phyloP scores from a whole-genome alignment of 208 protist species.

The Tritrichomonas foetus region DNA sequence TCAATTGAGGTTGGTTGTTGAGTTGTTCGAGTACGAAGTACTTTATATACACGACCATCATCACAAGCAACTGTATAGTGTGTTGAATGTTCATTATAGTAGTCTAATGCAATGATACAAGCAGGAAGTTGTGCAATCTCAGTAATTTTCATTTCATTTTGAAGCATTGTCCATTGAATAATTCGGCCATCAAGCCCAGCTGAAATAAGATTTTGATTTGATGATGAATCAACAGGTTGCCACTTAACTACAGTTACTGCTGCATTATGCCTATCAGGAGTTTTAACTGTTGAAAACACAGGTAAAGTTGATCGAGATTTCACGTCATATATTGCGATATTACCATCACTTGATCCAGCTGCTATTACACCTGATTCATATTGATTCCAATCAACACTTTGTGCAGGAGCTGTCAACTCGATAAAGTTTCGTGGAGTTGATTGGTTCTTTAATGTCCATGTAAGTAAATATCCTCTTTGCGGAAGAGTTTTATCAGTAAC shows the following conservation, averaged over 20 bases:
- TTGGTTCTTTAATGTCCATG: constrained; percentile 36
- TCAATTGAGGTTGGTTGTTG: background rate
- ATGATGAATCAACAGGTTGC: background rate
- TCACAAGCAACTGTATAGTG: background rate
- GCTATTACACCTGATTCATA: background rate
- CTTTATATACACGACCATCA: background rate
- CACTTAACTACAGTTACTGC: background rate
- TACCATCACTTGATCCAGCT: background rate
- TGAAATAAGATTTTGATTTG: background rate
- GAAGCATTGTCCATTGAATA: background rate
- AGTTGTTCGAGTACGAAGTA: background rate
- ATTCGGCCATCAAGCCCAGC: background rate
- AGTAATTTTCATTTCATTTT: constrained; percentile 20
- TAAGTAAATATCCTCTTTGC: background rate
- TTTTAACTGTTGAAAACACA: background rate
- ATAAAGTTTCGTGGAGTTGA: background rate
- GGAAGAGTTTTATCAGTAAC: background rate
- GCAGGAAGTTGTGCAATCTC: background rate
- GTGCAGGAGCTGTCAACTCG: background rate
- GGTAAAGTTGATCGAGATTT: background rate
- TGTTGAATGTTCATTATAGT: constrained; percentile 1
- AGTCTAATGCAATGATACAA: background rate
- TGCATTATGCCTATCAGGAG: background rate
- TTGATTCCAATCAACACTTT: background rate
- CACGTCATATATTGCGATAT: background rate